phyloP scores from a whole-genome alignment of 805 yeast species.

The Kodamaea sagamina region DNA sequence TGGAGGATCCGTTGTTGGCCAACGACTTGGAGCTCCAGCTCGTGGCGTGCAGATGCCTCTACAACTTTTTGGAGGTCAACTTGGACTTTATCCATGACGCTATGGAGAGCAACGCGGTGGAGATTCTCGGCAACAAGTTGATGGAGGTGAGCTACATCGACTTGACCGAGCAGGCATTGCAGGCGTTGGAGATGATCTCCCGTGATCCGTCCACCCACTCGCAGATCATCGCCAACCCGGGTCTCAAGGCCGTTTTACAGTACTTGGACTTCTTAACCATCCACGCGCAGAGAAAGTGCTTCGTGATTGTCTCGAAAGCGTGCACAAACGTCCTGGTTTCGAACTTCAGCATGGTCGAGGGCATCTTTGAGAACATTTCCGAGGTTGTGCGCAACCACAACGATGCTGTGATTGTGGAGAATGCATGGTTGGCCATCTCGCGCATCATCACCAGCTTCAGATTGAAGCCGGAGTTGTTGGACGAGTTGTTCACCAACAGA shows the following conservation, averaged over 20 bases:
- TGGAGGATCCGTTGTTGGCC: slow-evolving; percentile 56
- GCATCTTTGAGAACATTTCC: slow-evolving; percentile 60
- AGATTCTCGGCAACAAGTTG: slow-evolving; percentile 63
- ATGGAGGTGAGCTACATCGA: slow-evolving; percentile 82
- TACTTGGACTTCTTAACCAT: slow-evolving; percentile 85
- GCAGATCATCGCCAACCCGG: slow-evolving; percentile 57
- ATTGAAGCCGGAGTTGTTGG: slow-evolving; percentile 44
- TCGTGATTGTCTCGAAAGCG: slow-evolving; percentile 70
- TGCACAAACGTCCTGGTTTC: slow-evolving; percentile 49
- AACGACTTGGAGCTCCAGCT: slow-evolving; percentile 79
- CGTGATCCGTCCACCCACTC: slow-evolving; percentile 50
- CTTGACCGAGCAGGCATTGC: slow-evolving; percentile 87
- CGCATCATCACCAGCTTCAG: slow-evolving; percentile 55
- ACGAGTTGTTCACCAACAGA: slow-evolving; percentile 36
- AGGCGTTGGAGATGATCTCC: slow-evolving; percentile 68
- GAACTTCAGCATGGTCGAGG: slow-evolving; percentile 51
- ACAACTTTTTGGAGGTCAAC: slow-evolving; percentile 75
- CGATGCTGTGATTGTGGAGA: slow-evolving; percentile 63
- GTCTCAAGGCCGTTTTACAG: slow-evolving; percentile 64
- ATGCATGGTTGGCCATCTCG: slow-evolving; percentile 65
- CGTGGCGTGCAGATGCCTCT: slow-evolving; percentile 79
- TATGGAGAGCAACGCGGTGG: slow-evolving; percentile 65
- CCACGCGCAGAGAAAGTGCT: slow-evolving; percentile 84
- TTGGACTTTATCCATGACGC: slow-evolving; percentile 63
- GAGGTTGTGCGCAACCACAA: slow-evolving; percentile 54